Evolutionary conservation across 805 yeast species (phyloP).

Genomic region (Trichomonascus vanleenenianus): DNA sequence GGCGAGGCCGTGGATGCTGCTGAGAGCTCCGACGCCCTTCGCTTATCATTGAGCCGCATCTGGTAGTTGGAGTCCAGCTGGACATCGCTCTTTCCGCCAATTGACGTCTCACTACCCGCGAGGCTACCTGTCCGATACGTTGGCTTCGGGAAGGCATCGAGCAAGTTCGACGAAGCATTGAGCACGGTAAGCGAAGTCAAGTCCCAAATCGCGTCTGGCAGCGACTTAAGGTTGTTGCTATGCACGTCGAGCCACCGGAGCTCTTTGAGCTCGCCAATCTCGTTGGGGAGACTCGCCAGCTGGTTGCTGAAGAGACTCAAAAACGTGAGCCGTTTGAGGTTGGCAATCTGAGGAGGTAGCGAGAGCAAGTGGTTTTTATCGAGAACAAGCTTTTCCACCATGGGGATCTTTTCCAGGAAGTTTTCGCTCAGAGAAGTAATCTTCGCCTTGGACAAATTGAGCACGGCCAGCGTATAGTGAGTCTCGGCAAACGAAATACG

Average conservation of each 20-base stretch:
- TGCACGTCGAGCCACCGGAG: slow-evolving; percentile 71
- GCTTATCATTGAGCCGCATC: slow-evolving; percentile 4
- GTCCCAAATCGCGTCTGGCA: slow-evolving; percentile 64
- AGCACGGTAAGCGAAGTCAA: slow-evolving; percentile 47
- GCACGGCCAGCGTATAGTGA: slow-evolving; percentile 54
- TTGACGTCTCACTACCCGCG: background rate
- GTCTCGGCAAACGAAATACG: slow-evolving; percentile 45
- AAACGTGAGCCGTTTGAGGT: slow-evolving; percentile 49
- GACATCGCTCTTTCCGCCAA: background rate
- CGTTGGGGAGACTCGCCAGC: slow-evolving; percentile 59
- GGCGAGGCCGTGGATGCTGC: slow-evolving; percentile 6
- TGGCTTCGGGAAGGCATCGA: slow-evolving; percentile 47
- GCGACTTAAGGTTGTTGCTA: slow-evolving; percentile 65
- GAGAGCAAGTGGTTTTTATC: slow-evolving; percentile 77
- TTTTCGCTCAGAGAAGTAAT: slow-evolving; percentile 63
- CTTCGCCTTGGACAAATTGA: slow-evolving; percentile 78
- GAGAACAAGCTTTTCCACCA: slow-evolving; percentile 62
- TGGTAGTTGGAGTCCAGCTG: slow-evolving; percentile 12
- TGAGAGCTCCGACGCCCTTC: slow-evolving; percentile 3
- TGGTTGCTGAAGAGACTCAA: slow-evolving; percentile 71
- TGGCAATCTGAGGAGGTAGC: slow-evolving; percentile 62
- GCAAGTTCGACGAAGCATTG: slow-evolving; percentile 67
- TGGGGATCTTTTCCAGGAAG: slow-evolving; percentile 53
- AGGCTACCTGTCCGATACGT: slow-evolving; percentile 1
- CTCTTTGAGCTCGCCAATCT: slow-evolving; percentile 50